These are phyloP conservation scores for Breynia disticha DNA, from an alignment of 441 rosid genomes.

Conservation along the genomic window DNA sequence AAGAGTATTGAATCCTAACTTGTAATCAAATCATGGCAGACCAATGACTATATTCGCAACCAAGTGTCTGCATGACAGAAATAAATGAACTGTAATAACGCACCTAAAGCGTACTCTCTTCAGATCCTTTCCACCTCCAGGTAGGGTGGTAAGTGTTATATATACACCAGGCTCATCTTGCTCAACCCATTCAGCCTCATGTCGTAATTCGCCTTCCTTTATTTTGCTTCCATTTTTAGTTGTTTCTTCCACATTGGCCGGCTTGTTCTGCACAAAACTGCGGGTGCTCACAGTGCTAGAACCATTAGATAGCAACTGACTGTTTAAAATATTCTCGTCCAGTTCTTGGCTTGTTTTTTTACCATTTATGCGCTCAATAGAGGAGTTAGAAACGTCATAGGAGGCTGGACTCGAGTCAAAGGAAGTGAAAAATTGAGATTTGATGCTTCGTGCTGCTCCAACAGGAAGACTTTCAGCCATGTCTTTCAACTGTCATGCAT, in stretches of 20 bases:
- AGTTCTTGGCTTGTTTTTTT: slow-evolving; percentile 36
- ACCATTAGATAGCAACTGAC: slow-evolving; percentile 47
- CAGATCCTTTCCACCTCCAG: slow-evolving; percentile 83
- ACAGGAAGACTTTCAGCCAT: slow-evolving; percentile 88
- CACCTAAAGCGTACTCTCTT: slow-evolving; percentile 97
- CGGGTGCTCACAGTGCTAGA: slow-evolving; percentile 29
- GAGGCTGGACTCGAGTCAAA: slow-evolving; percentile 45
- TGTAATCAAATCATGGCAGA: too few species aligned
- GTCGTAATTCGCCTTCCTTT: slow-evolving; percentile 52
- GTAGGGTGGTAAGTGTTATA: slow-evolving; percentile 70
- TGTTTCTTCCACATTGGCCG: slow-evolving; percentile 43
- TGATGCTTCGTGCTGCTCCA: slow-evolving; percentile 48
- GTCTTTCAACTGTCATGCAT: slow-evolving; percentile 53
- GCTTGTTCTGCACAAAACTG: slow-evolving; percentile 28
- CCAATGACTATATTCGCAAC: too few species aligned
- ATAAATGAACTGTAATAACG: background rate
- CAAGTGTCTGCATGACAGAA: too few species aligned
- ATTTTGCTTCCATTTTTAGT: slow-evolving; percentile 40
- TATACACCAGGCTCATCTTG: slow-evolving; percentile 96
- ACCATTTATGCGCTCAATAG: slow-evolving; percentile 40
- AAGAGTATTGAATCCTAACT: too few species aligned
- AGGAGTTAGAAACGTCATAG: slow-evolving; percentile 31
- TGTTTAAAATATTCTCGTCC: slow-evolving; percentile 37
- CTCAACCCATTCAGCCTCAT: slow-evolving; percentile 83
- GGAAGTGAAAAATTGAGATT: slow-evolving; percentile 46